These are phyloP conservation scores for Cymodocea nodosa DNA, from an alignment of 116 monocot species.

Conservation along the genomic window DNA sequence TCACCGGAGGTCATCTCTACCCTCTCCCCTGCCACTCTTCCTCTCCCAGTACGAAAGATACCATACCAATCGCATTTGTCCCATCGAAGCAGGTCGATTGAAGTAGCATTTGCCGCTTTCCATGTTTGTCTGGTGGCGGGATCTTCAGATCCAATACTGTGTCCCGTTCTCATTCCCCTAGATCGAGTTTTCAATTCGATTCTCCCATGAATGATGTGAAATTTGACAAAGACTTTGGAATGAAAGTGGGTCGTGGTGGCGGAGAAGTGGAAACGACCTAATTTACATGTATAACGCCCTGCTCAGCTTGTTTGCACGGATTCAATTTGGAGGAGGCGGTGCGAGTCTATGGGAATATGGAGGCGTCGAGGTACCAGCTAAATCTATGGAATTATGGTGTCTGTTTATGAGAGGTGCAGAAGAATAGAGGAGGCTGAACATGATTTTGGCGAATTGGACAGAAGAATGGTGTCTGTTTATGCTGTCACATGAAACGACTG, in stretches of 20 bases:
- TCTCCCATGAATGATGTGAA: neutral
- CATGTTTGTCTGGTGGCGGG: conserved; percentile 65
- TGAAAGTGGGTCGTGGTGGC: neutral
- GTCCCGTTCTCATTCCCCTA: neutral
- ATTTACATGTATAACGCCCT: conserved; percentile 80
- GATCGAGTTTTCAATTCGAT: neutral
- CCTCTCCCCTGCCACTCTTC: no score
- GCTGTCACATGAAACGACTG: conserved; percentile 92
- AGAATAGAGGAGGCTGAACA: conserved; percentile 38
- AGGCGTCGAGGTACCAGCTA: conserved; percentile 44
- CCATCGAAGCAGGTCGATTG: conserved; percentile 27
- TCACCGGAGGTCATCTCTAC: no score
- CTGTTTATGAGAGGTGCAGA: conserved; percentile 60
- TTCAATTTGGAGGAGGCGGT: conserved; percentile 45
- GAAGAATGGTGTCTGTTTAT: conserved; percentile 49
- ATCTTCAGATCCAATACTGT: conserved; percentile 34
- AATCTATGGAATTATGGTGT: conserved; percentile 93
- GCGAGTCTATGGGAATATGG: conserved; percentile 52
- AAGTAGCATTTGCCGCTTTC: conserved; percentile 21
- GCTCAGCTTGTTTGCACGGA: conserved; percentile 54
- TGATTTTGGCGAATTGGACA: conserved; percentile 51
- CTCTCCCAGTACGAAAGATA: no score
- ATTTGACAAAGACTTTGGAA: neutral
- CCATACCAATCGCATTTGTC: no score
- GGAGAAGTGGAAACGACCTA: conserved; percentile 16